Base-by-base conservation (phyloP, 805 yeast genomes). In the Kodamaea leandrae region DNA sequence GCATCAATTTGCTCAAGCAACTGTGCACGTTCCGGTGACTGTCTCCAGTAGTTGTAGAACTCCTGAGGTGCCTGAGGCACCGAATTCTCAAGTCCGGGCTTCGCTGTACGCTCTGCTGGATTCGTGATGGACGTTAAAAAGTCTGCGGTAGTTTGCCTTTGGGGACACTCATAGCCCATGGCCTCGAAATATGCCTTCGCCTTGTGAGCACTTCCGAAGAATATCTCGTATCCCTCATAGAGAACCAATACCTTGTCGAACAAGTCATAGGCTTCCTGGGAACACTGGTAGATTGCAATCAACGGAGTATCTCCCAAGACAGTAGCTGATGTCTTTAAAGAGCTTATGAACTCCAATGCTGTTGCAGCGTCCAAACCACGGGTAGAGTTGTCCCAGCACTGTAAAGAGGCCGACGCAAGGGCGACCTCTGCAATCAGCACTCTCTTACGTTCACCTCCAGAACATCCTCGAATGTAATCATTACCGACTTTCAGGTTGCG, bases 61-160 rank as follows among this genome's bases (percentile, higher is more conserved):
- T 81, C 84, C 16, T 61, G 59, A 10, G 84, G 72, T 13, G 80
- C 70, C 42, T 65, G 57, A 17, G 87, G 86, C 14, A 79, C 76
- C 42, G 59, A 67, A 32, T 60, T 58, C 52, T 76, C 80, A 45
- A 49, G 71, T 10, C 83, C 86, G 12, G 68, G 66, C 39, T 57
- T 61, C 17, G 56, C 56, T 12, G 73, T 63, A 64, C 86, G 72
- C 45, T 80, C 84, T 20, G 71, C 72, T 12, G 83, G 85, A 57
- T 80, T 83, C 13, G 87, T 82, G 38, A 81, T 74, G 4, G 85
- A 72, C 13, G 86, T 81, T 53, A 82, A 72, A 55, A 68, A 82
- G 55, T 82, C 87, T 6, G 84, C 78, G 37, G 86, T 79, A 3
- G 85, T 77, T 71, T 78, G 81, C 68, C 86, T 75, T 39, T 68